These are phyloP conservation scores for Laguncularia racemosa DNA, from an alignment of 345 rosid genomes.

Conservation along the genomic window DNA sequence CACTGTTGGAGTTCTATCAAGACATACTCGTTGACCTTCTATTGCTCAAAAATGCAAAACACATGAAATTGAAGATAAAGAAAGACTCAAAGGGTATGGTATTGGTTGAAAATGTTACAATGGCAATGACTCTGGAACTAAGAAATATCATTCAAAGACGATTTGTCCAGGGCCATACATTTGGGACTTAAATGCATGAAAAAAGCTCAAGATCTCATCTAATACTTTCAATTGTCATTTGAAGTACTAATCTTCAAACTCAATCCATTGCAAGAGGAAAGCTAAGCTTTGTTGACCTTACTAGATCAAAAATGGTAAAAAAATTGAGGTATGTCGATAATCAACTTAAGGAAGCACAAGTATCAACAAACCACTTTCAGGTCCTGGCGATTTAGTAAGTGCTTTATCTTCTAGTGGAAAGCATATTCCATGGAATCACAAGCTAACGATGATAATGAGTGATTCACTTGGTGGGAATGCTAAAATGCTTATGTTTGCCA, in stretches of 20 bases:
- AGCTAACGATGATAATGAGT: slow-evolving; percentile 91
- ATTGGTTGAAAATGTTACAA: slow-evolving; percentile 74
- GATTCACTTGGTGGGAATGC: slow-evolving; percentile 99
- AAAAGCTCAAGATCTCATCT: slow-evolving; percentile 96
- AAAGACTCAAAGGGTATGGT: slow-evolving; percentile 98
- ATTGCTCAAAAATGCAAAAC: slow-evolving; percentile 60
- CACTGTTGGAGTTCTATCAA: slow-evolving; percentile 91
- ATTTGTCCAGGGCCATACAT: slow-evolving; percentile 71
- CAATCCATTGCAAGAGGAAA: slow-evolving; percentile 88
- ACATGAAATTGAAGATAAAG: slow-evolving; percentile 78
- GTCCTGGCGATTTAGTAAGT: slow-evolving; percentile 87
- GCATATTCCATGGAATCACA: slow-evolving; percentile 95
- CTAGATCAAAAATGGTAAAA: slow-evolving; percentile 92
- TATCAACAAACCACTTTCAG: slow-evolving; percentile 91
- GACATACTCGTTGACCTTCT: slow-evolving; percentile 87
- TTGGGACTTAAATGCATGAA: slow-evolving; percentile 92
- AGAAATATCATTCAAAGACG: slow-evolving; percentile 66
- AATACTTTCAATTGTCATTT: slow-evolving; percentile 78
- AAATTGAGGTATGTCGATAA: slow-evolving; percentile 81
- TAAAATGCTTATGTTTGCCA: slow-evolving; percentile 91
- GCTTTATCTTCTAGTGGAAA: slow-evolving; percentile 80
- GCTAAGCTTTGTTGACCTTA: slow-evolving; percentile 97
- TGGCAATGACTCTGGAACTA: slow-evolving; percentile 64
- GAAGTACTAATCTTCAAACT: slow-evolving; percentile 93
- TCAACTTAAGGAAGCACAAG: slow-evolving; percentile 98